A percentile compares a stretch with the other conserved stretches of the same genome.
Evolutionary conservation across 2,329 filamentous ascomycete genomes (phyloP).

Genomic region (Hypoxylon sp.): DNA sequence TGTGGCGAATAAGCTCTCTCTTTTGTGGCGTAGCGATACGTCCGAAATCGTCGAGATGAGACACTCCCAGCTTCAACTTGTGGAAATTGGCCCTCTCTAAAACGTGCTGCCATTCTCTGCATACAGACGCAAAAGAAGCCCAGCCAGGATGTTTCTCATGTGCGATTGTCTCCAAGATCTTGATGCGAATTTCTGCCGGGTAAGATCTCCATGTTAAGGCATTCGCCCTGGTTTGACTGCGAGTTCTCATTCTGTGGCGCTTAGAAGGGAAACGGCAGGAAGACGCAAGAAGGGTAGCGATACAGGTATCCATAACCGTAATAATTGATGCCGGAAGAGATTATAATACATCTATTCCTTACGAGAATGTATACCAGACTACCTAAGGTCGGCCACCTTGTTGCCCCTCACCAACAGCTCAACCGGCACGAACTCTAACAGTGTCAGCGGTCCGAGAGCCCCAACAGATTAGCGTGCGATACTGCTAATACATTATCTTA

Average conservation of each 20-base stretch:
- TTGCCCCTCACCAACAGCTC: too few species aligned
- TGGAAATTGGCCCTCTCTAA: conserved; percentile 53
- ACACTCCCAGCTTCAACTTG: conserved; percentile 47
- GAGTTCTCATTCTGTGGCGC: neutral
- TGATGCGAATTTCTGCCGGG: conserved; percentile 48
- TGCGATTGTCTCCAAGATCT: conserved; percentile 52
- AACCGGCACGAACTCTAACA: too few species aligned
- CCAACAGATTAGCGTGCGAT: too few species aligned
- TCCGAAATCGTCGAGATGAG: neutral
- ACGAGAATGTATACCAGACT: too few species aligned
- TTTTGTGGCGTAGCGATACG: neutral
- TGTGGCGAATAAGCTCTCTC: neutral
- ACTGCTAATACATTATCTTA: too few species aligned
- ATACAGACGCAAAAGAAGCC: conserved; percentile 55
- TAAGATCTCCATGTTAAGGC: neutral
- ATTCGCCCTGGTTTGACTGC: neutral
- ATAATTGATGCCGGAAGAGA: too few species aligned
- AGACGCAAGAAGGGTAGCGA: too few species aligned
- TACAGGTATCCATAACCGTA: too few species aligned
- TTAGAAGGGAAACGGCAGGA: neutral
- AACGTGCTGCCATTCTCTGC: conserved; percentile 55
- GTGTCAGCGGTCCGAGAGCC: too few species aligned
- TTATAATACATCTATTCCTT: too few species aligned
- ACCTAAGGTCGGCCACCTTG: too few species aligned
- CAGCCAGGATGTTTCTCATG: conserved; percentile 52